Conservation (phyloP, 2,329 filamentous ascomycete genomes). For the Trichophyton verrucosum region DNA sequence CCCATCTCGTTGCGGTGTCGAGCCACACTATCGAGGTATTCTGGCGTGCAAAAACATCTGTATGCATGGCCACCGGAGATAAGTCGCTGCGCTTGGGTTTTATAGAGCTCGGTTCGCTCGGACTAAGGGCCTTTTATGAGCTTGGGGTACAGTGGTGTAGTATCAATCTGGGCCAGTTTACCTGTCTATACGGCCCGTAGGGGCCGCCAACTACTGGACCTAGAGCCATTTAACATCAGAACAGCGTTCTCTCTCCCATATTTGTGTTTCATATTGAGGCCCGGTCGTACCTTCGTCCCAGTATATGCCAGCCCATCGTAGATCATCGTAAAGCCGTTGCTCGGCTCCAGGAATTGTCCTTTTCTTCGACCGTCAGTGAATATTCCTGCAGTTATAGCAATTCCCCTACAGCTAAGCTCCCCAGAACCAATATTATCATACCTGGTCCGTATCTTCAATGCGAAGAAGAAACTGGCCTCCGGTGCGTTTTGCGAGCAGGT, state of each 20-base stretch:
- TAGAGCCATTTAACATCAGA: slow-evolving; percentile 20
- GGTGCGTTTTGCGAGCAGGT: slow-evolving; percentile 74
- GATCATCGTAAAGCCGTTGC: slow-evolving; percentile 59
- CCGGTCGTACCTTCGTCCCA: slow-evolving; percentile 71
- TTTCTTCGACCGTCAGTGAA: slow-evolving; percentile 45
- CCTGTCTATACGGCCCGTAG: slow-evolving; percentile 76
- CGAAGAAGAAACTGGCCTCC: slow-evolving; percentile 81
- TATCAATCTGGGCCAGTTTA: slow-evolving; percentile 28
- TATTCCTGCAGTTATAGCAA: neutral
- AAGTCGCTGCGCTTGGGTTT: slow-evolving; percentile 55
- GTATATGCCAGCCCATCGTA: slow-evolving; percentile 75
- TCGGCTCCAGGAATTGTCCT: slow-evolving; percentile 73
- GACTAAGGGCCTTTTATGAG: slow-evolving; percentile 43
- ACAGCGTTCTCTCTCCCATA: neutral
- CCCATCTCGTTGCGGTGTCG: slow-evolving; percentile 49
- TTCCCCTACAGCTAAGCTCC: neutral
- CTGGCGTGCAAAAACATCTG: slow-evolving; percentile 76
- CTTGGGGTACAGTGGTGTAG: slow-evolving; percentile 6
- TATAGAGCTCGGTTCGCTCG: slow-evolving; percentile 62
- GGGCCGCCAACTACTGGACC: slow-evolving; percentile 69
- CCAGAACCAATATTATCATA: slow-evolving; percentile 24
- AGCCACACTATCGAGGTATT: slow-evolving; percentile 57
- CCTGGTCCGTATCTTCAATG: slow-evolving; percentile 91
- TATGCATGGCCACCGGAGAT: slow-evolving; percentile 65
- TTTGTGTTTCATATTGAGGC: neutral